Evolutionary conservation across 768 basidiomycete species (phyloP).

Genomic region (Suillus subaureus): DNA sequence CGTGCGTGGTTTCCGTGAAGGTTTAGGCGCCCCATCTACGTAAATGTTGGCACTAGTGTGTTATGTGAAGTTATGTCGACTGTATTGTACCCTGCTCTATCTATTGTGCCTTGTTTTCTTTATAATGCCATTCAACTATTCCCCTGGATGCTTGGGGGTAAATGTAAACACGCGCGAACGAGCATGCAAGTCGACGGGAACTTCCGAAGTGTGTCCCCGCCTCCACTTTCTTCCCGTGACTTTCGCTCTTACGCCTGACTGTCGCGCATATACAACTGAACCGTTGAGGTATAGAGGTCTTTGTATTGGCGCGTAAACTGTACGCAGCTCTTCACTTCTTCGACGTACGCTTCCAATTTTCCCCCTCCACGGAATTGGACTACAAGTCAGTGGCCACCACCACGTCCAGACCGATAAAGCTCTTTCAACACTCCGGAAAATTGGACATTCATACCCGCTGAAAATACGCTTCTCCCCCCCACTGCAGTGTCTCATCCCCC

Average conservation of each 20-base stretch:
- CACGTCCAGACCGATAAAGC: slow-evolving; percentile 4
- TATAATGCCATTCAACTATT: slow-evolving; percentile 9
- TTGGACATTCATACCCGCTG: background rate
- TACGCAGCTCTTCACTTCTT: slow-evolving; percentile 5
- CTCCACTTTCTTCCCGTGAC: slow-evolving; percentile 17
- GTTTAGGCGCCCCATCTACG: slow-evolving; percentile 35
- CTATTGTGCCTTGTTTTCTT: slow-evolving; percentile 16
- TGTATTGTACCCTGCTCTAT: slow-evolving; percentile 7
- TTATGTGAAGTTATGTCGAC: slow-evolving; percentile 1
- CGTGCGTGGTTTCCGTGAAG: slow-evolving; percentile 68
- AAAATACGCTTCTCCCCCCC: slow-evolving; percentile 4
- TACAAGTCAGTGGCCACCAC: background rate
- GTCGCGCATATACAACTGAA: slow-evolving; percentile 11
- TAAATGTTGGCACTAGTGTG: slow-evolving; percentile 17
- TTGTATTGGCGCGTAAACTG: slow-evolving; percentile 17
- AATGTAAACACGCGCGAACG: slow-evolving; percentile 11
- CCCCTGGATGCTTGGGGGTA: background rate
- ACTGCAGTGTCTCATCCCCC: slow-evolving; percentile 3
- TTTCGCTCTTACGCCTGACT: slow-evolving; percentile 18
- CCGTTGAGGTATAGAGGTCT: slow-evolving; percentile 14
- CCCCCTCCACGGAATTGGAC: slow-evolving; percentile 13
- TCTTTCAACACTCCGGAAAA: background rate
- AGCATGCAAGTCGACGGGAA: slow-evolving; percentile 29
- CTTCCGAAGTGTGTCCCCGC: slow-evolving; percentile 24
- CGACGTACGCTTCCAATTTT: slow-evolving; percentile 5